Evolutionary conservation across 768 basidiomycete genomes (phyloP), one percentile per base, ranked within the genome.

Genomic region (Lactarius vividus): DNA sequence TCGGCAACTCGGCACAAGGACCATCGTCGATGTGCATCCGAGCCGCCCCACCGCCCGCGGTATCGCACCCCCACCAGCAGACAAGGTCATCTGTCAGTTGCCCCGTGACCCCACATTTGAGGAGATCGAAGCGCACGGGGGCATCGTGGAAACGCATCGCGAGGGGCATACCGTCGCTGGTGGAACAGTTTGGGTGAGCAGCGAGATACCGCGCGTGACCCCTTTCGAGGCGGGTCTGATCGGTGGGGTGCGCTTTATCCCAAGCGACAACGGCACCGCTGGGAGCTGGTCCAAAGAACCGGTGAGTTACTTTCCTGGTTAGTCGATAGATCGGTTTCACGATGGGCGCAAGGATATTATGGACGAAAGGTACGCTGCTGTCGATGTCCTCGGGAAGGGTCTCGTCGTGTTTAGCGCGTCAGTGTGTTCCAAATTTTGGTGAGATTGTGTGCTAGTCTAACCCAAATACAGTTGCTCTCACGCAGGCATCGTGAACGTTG

Each of bases 401-500:
- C 75, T 94, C 61, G 82, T 94, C 28, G 80, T 94, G 62, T 92
- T 95, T 75, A 92, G 89, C 78, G 86, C 93, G 88, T 91, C 66
- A 74, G 91, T 81, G 13, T 39, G 26, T 46, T 49, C 57, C 28
- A 35, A 13, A 31, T 49, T 35, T 8, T 16, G 29, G 31, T 49
- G 39, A 28, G 39, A 52, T 2, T 7, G 23, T 26, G 16, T 54
- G 63, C 39, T 44, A 20, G 35, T 29, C 29, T 49, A 31, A 18
- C 57, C 1, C 31, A 16, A 56, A 20, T 40, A 20, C 60, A 85
- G 84, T 33, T 88, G 86, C 69, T 87, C 86, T 7, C 92, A 94
- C 76, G 92, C 92, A 3, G 92, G 92, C 0, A 92, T 94, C 62
- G 87, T 91, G 53, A 94, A 94, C 68, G 92, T 95, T 31, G 78